phyloP scores from a whole-genome alignment of 2,329 filamentous ascomycete genomes.

The Orbilia ellipsospora region DNA sequence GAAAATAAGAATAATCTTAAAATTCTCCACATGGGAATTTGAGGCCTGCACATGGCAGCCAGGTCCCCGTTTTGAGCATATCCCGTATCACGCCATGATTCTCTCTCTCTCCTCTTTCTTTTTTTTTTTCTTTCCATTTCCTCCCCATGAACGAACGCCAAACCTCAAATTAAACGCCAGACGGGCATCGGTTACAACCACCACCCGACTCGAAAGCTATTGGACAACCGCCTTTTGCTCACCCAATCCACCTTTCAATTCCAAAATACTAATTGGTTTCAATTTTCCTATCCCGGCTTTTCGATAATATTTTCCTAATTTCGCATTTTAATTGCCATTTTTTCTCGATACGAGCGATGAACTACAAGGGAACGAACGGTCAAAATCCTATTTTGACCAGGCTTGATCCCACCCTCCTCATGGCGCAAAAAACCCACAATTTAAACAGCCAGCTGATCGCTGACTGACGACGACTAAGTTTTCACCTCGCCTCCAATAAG shows the following conservation, averaged over 20 bases:
- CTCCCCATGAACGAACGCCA: slow-evolving; percentile 19
- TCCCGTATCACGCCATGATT: slow-evolving; percentile 51
- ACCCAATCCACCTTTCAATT: slow-evolving; percentile 27
- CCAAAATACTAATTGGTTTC: slow-evolving; percentile 33
- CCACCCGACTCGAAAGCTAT: slow-evolving; percentile 35
- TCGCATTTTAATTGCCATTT: slow-evolving; percentile 51
- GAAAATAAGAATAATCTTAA: slow-evolving; percentile 53
- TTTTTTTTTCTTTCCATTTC: no score
- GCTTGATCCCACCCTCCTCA: slow-evolving; percentile 1
- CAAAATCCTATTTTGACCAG: slow-evolving; percentile 39
- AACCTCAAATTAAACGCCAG: slow-evolving; percentile 45
- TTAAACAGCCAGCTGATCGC: slow-evolving; percentile 48
- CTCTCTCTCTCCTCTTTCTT: slow-evolving; percentile 6
- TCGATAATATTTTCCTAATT: slow-evolving; percentile 38
- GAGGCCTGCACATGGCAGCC: slow-evolving; percentile 51
- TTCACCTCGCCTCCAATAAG: slow-evolving; percentile 28
- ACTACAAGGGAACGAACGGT: slow-evolving; percentile 37
- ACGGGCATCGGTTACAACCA: slow-evolving; percentile 33
- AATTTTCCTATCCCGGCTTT: slow-evolving; percentile 18
- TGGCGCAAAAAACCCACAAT: slow-evolving; percentile 23
- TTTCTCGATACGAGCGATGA: slow-evolving; percentile 43
- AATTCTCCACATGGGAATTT: slow-evolving; percentile 55
- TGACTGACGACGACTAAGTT: slow-evolving; percentile 26
- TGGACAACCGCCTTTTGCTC: slow-evolving; percentile 35
- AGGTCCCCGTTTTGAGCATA: slow-evolving; percentile 23